phyloP scores from a whole-genome alignment of 495 filamentous ascomycete genomes.

The Lophiostoma macrostomum region DNA sequence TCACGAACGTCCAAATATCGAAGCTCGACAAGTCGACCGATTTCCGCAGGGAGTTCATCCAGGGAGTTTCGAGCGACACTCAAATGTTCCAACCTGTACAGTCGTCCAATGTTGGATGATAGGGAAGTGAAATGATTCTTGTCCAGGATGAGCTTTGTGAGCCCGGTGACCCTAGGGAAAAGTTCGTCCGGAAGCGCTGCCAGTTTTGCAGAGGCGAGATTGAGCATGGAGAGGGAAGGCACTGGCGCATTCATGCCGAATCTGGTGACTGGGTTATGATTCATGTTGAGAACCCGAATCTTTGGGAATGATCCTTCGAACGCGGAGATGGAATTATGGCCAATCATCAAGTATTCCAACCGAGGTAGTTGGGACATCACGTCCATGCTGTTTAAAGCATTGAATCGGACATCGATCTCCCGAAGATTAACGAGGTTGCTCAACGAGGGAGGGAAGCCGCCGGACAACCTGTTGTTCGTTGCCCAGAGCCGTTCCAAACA shows the following conservation, averaged over 20 bases:
- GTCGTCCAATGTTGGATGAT: conserved; percentile 75
- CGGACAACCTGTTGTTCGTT: conserved; percentile 85
- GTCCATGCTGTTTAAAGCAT: conserved; percentile 80
- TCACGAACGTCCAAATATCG: conserved; percentile 81
- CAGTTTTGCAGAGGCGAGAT: conserved; percentile 82
- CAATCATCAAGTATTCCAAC: conserved; percentile 78
- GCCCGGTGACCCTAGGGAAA: conserved; percentile 80
- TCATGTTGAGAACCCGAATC: conserved; percentile 77
- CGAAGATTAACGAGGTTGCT: conserved; percentile 69
- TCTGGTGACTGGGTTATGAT: conserved; percentile 89
- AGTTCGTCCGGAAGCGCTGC: conserved; percentile 77
- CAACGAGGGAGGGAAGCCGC: conserved; percentile 68
- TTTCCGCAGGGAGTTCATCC: conserved; percentile 73
- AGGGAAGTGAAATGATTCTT: conserved; percentile 94
- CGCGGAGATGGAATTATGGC: conserved; percentile 86
- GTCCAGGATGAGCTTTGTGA: conserved; percentile 84
- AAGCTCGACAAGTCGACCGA: conserved; percentile 81
- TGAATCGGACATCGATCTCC: conserved; percentile 92
- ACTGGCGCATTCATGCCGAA: conserved; percentile 78
- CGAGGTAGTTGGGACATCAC: conserved; percentile 76
- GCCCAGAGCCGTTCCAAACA: conserved; percentile 87
- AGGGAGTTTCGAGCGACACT: conserved; percentile 91
- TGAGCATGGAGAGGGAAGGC: conserved; percentile 78
- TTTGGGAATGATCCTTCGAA: conserved; percentile 83
- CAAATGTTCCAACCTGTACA: conserved; percentile 82